Evolutionary conservation across 2,329 filamentous ascomycete genomes (phyloP).

Genomic region (Stagonosporopsis rhizophila): DNA sequence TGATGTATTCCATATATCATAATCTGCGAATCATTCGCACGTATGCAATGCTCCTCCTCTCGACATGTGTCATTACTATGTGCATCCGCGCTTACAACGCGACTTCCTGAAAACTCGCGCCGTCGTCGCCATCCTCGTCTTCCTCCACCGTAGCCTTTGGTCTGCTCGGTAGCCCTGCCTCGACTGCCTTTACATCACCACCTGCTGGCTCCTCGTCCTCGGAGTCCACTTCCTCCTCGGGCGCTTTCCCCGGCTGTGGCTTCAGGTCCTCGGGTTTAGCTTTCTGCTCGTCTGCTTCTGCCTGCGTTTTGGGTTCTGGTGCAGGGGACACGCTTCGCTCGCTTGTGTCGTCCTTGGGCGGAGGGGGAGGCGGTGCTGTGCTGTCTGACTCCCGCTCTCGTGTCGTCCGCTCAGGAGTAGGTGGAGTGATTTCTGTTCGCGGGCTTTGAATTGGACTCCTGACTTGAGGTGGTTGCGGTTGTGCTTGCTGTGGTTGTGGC

Average conservation of each 20-base stretch:
- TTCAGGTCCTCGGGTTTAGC: constrained; percentile 45
- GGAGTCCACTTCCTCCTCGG: constrained; percentile 35
- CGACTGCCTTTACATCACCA: constrained; percentile 34
- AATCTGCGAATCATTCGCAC: neutral
- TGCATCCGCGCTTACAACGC: constrained; percentile 4
- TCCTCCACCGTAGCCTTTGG: constrained; percentile 40
- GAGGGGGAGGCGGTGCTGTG: constrained; percentile 44
- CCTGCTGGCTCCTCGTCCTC: constrained; percentile 32
- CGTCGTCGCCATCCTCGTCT: constrained; percentile 39
- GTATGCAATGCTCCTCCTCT: neutral
- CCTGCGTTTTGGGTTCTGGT: constrained; percentile 40
- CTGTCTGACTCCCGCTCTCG: constrained; percentile 32
- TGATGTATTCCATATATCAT: neutral
- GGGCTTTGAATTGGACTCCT: constrained; percentile 51
- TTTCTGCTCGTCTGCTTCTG: constrained; percentile 42
- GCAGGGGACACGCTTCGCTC: constrained; percentile 32
- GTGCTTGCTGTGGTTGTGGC: constrained; percentile 26
- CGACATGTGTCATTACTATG: neutral
- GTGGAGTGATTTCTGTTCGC: constrained; percentile 59
- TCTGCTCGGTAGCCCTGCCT: constrained; percentile 39
- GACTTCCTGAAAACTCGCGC: constrained; percentile 47
- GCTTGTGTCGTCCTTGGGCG: constrained; percentile 41
- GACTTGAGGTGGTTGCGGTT: constrained; percentile 29
- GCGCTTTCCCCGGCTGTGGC: constrained; percentile 35
- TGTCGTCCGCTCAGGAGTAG: constrained; percentile 55